A percentile compares a stretch with the other conserved stretches of the same genome.
These are phyloP conservation scores for Colletotrichum sp. DNA, from an alignment of 2,329 filamentous ascomycete species.

Conservation along the genomic window DNA sequence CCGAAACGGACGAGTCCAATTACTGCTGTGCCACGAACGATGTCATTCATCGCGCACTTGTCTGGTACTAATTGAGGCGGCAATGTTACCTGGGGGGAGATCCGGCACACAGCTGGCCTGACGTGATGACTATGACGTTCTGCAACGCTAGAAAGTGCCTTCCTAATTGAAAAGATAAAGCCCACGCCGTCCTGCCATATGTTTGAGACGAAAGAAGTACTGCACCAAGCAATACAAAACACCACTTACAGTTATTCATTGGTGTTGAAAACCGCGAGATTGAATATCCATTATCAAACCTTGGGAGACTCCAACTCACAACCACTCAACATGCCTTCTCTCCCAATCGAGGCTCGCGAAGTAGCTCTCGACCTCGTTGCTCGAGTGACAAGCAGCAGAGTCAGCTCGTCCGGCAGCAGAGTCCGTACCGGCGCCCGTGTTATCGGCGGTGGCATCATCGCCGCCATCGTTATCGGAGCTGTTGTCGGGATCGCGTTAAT, in stretches of 20 bases:
- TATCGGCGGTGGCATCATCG: constrained; percentile 6
- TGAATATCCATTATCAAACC: neutral
- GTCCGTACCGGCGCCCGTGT: neutral
- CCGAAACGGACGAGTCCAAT: neutral
- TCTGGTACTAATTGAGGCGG: neutral
- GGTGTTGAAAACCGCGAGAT: neutral
- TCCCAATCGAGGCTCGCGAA: neutral
- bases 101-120: neutral
- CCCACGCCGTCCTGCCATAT: neutral
- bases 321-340: neutral
- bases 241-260: neutral
- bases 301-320: neutral
- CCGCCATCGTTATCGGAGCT: neutral
- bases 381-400: neutral
- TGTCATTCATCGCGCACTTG: constrained; percentile 1
- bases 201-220: neutral
- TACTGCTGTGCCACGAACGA: constrained; percentile 7
- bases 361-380: neutral
- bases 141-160: neutral
- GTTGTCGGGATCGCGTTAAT: neutral
- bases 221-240: neutral
- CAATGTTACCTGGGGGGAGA: neutral
- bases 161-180: neutral
- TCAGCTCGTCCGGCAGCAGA: neutral
- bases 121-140: neutral